Evolutionary conservation across 2,329 filamentous ascomycete species (phyloP).

Genomic region (Dothiorella sarmentorum): DNA sequence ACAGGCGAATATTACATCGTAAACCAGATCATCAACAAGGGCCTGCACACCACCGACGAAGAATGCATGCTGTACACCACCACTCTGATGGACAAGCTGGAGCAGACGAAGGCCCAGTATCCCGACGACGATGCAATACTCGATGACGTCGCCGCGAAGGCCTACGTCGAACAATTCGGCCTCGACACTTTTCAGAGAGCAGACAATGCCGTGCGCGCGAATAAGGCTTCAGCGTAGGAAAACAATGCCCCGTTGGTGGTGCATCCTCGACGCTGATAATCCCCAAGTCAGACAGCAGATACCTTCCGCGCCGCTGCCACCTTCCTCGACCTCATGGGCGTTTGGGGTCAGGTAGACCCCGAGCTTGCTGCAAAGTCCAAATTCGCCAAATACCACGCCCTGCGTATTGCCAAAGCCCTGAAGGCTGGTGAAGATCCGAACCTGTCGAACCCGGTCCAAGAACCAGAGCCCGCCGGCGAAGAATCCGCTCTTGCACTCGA

Average conservation of each 20-base stretch:
- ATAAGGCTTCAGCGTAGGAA: constrained; percentile 73
- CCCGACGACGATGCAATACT: constrained; percentile 75
- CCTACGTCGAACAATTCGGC: constrained; percentile 92
- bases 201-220: constrained; percentile 74
- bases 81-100: constrained; percentile 84
- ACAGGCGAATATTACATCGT: constrained; percentile 87
- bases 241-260: neutral
- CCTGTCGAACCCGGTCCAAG: constrained; percentile 68
- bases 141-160: constrained; percentile 82
- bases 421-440: constrained; percentile 92
- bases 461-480: constrained; percentile 52
- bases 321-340: constrained; percentile 81
- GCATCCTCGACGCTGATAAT: constrained; percentile 12
- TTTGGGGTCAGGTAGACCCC: constrained; percentile 73
- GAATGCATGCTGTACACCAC: constrained; percentile 80
- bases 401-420: constrained; percentile 85
- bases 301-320: constrained; percentile 91
- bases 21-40: constrained; percentile 80
- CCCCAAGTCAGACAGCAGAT: constrained; percentile 76
- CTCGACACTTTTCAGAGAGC: constrained; percentile 82
- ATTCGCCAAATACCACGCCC: constrained; percentile 92
- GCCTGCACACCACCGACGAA: constrained; percentile 73
- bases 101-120: constrained; percentile 72
- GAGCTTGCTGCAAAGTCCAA: constrained; percentile 86
- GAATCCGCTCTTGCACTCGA: constrained; percentile 51